Evolutionary conservation across 179 eudicot genomes (phyloP).

Genomic region (Monotropa hypopitys): DNA sequence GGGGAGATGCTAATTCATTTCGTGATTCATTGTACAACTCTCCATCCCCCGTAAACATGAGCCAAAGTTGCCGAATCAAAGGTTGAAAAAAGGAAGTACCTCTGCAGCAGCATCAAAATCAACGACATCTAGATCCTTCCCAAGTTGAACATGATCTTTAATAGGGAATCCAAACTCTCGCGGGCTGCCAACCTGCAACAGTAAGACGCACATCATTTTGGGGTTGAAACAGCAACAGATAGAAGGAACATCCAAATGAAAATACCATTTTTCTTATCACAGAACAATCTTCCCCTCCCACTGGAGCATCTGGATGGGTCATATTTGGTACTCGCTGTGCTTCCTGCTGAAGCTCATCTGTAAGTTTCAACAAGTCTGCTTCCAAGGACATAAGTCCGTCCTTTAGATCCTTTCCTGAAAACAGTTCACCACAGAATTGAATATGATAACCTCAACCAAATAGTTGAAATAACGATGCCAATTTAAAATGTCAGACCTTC

Average conservation of each 20-base stretch:
- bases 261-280: slow-evolving; percentile 55
- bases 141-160: slow-evolving; percentile 77
- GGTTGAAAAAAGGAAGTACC: slow-evolving; percentile 44
- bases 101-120: slow-evolving; percentile 91
- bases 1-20: too few relatives aligned
- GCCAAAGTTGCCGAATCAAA: too few relatives aligned
- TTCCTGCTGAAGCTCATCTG: slow-evolving; percentile 81
- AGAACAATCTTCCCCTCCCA: slow-evolving; percentile 73
- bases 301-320: slow-evolving; percentile 88
- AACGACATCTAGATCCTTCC: slow-evolving; percentile 80
- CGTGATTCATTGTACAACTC: too few relatives aligned
- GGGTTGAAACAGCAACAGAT: too few relatives aligned
- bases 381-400: slow-evolving; percentile 60
- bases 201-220: too few relatives aligned
- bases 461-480: not conserved
- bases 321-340: slow-evolving; percentile 82
- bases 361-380: slow-evolving; percentile 61
- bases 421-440: slow-evolving; percentile 7
- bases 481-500: slow-evolving; percentile 42
- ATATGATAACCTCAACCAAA: not conserved
- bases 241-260: slow-evolving; percentile 1
- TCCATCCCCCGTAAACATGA: not conserved
- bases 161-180: slow-evolving; percentile 49
- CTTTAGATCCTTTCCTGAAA: slow-evolving; percentile 67
- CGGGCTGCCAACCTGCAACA: slow-evolving; percentile 50